Base-by-base conservation (phyloP, 345 rosid species). In the Citrus inodora region DNA sequence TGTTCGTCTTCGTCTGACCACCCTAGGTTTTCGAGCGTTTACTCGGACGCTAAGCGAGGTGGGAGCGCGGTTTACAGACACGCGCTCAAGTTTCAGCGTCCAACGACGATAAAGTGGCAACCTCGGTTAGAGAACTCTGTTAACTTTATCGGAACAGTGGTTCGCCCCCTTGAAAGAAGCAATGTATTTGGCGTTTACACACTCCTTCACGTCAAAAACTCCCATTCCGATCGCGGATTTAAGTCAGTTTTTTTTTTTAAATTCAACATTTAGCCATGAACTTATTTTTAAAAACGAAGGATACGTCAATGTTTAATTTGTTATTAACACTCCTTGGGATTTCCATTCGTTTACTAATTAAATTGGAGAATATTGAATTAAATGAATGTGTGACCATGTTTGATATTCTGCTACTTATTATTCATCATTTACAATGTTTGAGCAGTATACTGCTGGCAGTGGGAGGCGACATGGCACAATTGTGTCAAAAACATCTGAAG, bases 131-230 rank as follows among this genome's bases (percentile, higher is more conserved):
- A 46, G 3, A 95, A 93, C 86, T 83, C 86, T 25, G 86, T 81
- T 16, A 87, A 85, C 78, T 85, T 93, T 13, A 86, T 91, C 64
- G 96, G 99, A 33, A 76, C 86, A 37, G 88, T 92, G 38, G 87
- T 46, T 51, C 62, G 27, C 65, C 87, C 92, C 5, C 78, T 82
- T 56, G 35, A 69, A 60, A 64, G 28, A 17, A 25, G 59, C 16
- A 71, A 80, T 14, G 7, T 22, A 1, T 86, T 90, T 73, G 90
- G 88, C 22, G 92, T 80, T 79, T 76, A 65, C 48, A 87, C 91
- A 53, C 1, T 27, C 37, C 92, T 95, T 74, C 70, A 67, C 32
- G 91, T 86, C 19, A 66, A 73, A 60, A 77, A 73, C 58, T 81
- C 91, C 24, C 24, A 79, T 38, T 78, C 88, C 0, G 80, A 80